Conservation (phyloP, 2,329 filamentous ascomycete genomes). For the Fusarium avenaceum region DNA sequence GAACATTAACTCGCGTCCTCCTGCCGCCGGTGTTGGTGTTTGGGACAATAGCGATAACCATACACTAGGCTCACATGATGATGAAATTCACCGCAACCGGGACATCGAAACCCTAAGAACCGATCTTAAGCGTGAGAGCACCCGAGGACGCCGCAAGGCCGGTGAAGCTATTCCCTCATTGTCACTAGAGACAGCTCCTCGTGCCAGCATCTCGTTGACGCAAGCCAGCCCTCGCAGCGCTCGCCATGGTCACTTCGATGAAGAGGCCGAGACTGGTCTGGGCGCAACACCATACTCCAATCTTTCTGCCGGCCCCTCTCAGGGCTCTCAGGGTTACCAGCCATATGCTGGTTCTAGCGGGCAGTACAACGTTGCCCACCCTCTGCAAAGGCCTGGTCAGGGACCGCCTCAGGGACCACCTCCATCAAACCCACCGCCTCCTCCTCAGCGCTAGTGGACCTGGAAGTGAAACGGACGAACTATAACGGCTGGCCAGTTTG, state of each 20-base stretch:
- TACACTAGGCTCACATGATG: conserved; percentile 46
- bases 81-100: conserved; percentile 54
- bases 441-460: conserved; percentile 47
- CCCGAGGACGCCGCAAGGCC: conserved; percentile 63
- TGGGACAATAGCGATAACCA: conserved; percentile 48
- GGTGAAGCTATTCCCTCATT: conserved; percentile 60
- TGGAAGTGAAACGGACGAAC: conserved; percentile 37
- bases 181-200: conserved; percentile 47
- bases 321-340: conserved; percentile 43
- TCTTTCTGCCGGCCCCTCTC: conserved; percentile 41
- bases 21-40: conserved; percentile 42
- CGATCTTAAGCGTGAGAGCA: conserved; percentile 60
- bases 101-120: conserved; percentile 57
- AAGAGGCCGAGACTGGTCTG: conserved; percentile 59
- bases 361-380: conserved; percentile 42
- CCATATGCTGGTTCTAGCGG: conserved; percentile 38
- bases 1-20: conserved; percentile 58
- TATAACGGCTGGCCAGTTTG: conserved; percentile 30
- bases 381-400: conserved; percentile 40
- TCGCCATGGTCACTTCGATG: conserved; percentile 57
- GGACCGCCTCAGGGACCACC: conserved; percentile 40
- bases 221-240: conserved; percentile 52
- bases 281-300: conserved; percentile 51
- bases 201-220: conserved; percentile 45
- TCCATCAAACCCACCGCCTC: conserved; percentile 49